Percentiles rank a stretch among this genome's conserved stretches.
phyloP scores from a whole-genome alignment of 179 eudicot species.

The Sideroxylon spinosum region DNA sequence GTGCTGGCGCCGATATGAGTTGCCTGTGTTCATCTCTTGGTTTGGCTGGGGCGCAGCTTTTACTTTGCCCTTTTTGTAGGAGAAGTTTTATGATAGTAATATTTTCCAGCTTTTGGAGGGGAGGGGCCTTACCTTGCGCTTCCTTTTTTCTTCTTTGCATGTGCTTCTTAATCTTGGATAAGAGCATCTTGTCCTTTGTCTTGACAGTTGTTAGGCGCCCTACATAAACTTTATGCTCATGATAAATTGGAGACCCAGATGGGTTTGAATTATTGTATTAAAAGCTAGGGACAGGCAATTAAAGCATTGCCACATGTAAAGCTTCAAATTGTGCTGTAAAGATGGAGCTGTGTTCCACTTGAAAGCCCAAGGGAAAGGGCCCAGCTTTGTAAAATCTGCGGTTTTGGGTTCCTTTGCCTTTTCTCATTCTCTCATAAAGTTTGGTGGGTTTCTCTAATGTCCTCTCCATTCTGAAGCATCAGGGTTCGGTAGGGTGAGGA shows the following conservation, averaged over 20 bases:
- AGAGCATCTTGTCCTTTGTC: conserved; percentile 14
- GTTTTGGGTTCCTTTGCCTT: not conserved
- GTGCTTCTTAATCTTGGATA: conserved; percentile 12
- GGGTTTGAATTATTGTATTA: conserved; percentile 25
- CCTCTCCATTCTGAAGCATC: not conserved
- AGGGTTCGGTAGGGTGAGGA: conserved; percentile 4
- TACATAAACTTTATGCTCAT: not conserved
- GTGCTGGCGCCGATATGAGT: not conserved
- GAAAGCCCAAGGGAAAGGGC: not conserved
- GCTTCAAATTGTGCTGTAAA: not conserved
- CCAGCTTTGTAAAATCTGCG: not conserved
- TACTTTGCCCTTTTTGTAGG: not conserved
- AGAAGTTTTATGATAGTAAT: conserved; percentile 11
- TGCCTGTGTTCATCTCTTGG: no score
- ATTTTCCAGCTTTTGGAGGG: conserved; percentile 11
- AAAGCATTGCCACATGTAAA: not conserved
- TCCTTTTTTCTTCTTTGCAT: conserved; percentile 3
- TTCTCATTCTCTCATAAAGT: not conserved
- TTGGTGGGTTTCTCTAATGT: conserved; percentile 15
- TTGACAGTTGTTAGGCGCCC: conserved; percentile 18
- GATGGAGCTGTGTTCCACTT: not conserved
- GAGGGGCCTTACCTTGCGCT: not conserved
- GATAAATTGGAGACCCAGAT: conserved; percentile 22
- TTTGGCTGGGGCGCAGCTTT: not conserved
- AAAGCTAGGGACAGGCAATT: conserved; percentile 3